Evolutionary conservation across 2,329 filamentous ascomycete genomes (phyloP), one percentile per base, ranked within the genome.

Genomic region (Epichloe elymi): DNA sequence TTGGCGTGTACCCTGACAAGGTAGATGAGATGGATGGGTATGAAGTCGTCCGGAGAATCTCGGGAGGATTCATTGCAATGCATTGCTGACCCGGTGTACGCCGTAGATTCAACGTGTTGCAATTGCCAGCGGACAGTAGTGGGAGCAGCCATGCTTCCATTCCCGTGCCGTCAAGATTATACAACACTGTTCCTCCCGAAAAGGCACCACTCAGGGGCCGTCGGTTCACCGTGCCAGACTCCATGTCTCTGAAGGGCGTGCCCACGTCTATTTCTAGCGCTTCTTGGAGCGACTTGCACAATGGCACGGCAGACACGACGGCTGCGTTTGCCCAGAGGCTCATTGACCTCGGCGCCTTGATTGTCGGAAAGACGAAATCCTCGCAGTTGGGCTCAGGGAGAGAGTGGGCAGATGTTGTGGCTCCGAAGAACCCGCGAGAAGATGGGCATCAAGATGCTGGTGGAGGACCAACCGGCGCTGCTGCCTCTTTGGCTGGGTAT

Each of bases 261-360:
- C 70, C 70, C 12, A 82, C 77, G 0, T 71, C 71, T 1, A 69
- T 75, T 35, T 82, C 80, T 0, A 83, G 79, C 50, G 67, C 76
- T 35, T 74, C 79, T 2, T 85, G 75, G 70, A 73, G 72, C 20
- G 65, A 73, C 36, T 62, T 84, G 3, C 76, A 80, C 50, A 65
- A 69, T 1, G 59, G 69, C 3, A 65, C 70, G 0, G 60, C 60
- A 4, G 69, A 64, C 2, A 59, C 57, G 3, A 81, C 76, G 1
- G 74, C 76, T 0, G 59, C 71, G 0, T 68, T 74, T 1, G 70
- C 81, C 0, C 74, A 79, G 48, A 67, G 70, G 2, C 63, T 87
- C 1, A 69, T 85, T 3, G 73, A 80, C 49, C 71, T 77, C 2
- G 83, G 83, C 0, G 82, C 78, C 0, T 63, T 78, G 8, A 59